phyloP scores from a whole-genome alignment of 1,284 basidiomycete genomes.

The Melanopsichium pennsylvanicum region DNA sequence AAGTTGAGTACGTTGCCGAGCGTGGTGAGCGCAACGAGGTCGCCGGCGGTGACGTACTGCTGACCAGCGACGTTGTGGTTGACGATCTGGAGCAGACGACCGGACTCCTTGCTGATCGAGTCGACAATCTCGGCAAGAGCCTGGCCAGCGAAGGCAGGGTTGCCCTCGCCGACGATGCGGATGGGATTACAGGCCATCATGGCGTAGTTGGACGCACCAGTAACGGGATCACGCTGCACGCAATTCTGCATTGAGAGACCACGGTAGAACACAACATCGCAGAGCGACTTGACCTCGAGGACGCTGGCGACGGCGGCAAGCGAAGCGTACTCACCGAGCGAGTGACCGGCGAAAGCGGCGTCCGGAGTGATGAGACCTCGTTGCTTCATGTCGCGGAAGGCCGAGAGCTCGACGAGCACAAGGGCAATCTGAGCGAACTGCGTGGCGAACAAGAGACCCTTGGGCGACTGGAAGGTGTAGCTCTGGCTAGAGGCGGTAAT shows the following conservation, averaged over 20 bases:
- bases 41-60: slow-evolving; percentile 85
- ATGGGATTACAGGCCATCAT: slow-evolving; percentile 99
- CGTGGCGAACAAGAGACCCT: slow-evolving; percentile 92
- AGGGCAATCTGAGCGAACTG: slow-evolving; percentile 95
- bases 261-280: slow-evolving; percentile 98
- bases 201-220: slow-evolving; percentile 73
- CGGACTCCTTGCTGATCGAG: slow-evolving; percentile 70
- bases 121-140: slow-evolving; percentile 91
- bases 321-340: slow-evolving; percentile 96
- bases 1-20: slow-evolving; percentile 96
- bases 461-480: slow-evolving; percentile 96
- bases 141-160: slow-evolving; percentile 78
- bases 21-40: slow-evolving; percentile 88
- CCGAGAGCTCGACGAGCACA: slow-evolving; percentile 95
- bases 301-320: slow-evolving; percentile 96
- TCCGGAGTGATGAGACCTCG: slow-evolving; percentile 91
- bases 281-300: slow-evolving; percentile 90
- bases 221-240: slow-evolving; percentile 48
- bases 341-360: slow-evolving; percentile 95
- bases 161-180: slow-evolving; percentile 73
- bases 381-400: slow-evolving; percentile 96
- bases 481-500: slow-evolving; percentile 55
- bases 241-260: slow-evolving; percentile 86
- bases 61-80: slow-evolving; percentile 87
- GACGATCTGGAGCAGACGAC: slow-evolving; percentile 86